These are phyloP conservation scores for Pyrus hybrid DNA, from an alignment of 331 rosid genomes.

Conservation along the genomic window DNA sequence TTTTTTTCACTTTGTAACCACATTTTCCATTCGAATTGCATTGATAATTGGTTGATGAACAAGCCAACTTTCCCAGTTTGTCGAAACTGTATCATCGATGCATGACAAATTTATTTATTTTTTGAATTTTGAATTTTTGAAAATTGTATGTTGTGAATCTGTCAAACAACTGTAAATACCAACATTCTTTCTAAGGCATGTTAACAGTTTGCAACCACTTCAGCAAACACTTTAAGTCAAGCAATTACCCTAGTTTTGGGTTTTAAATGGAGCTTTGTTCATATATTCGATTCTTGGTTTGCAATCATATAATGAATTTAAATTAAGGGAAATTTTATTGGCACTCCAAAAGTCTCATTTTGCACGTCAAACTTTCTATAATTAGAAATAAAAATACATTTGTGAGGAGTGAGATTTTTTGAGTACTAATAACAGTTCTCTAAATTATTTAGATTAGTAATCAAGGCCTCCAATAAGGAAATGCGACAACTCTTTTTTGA, in stretches of 20 bases:
- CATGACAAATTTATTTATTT: not conserved
- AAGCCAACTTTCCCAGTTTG: slow-evolving; percentile 29
- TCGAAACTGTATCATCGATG: slow-evolving; percentile 17
- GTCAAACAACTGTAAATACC: not conserved
- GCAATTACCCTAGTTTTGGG: not conserved
- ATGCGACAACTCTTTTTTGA: not conserved
- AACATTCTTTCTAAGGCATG: not conserved
- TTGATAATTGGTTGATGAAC: slow-evolving; percentile 27
- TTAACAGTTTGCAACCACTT: not conserved
- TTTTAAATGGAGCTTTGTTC: not conserved
- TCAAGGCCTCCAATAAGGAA: not conserved
- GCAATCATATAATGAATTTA: not conserved
- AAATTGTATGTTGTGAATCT: not conserved
- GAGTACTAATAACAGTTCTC: too few relatives aligned
- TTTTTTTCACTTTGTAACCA: slow-evolving; percentile 22
- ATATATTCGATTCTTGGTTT: not conserved
- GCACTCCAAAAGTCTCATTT: too few relatives aligned
- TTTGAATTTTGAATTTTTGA: not conserved
- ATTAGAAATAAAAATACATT: too few relatives aligned
- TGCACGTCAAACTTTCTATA: too few relatives aligned
- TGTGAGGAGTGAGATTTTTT: too few relatives aligned
- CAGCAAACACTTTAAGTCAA: not conserved
- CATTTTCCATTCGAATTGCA: slow-evolving; percentile 29
- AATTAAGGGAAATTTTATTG: too few relatives aligned
- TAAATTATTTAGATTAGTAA: too few relatives aligned